phyloP scores from a whole-genome alignment of 805 yeast genomes.

The Torulaspora gathmanii region DNA sequence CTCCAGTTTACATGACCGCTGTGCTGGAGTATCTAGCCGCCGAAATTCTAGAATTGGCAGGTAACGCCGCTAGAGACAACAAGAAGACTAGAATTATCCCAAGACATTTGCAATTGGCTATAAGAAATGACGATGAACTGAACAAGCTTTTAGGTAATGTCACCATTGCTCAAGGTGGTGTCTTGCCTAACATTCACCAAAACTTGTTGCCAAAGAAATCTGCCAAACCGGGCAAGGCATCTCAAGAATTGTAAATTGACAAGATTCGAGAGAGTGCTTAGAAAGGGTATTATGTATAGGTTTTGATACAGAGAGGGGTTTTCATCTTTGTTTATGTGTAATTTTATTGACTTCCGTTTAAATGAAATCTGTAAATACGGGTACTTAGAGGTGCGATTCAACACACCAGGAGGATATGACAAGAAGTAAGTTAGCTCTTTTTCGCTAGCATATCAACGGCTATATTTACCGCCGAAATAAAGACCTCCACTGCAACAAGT shows the following conservation, averaged over 20 bases:
- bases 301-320: slow-evolving; percentile 4
- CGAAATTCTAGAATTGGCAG: slow-evolving; percentile 92
- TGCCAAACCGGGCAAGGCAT: slow-evolving; percentile 50
- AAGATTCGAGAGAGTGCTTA: slow-evolving; percentile 1
- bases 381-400: not conserved
- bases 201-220: slow-evolving; percentile 75
- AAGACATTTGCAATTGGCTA: slow-evolving; percentile 94
- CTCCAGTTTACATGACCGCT: slow-evolving; percentile 93
- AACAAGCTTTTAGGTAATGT: slow-evolving; percentile 86
- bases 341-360: slow-evolving; percentile 7
- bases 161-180: slow-evolving; percentile 97
- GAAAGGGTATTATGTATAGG: slow-evolving; percentile 8
- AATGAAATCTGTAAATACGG: not conserved
- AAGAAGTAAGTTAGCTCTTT: slow-evolving; percentile 1
- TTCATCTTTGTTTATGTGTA: slow-evolving; percentile 1
- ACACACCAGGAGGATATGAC: not conserved
- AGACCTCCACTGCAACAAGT: slow-evolving; percentile 84
- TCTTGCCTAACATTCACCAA: slow-evolving; percentile 89
- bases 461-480: slow-evolving; percentile 81
- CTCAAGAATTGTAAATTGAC: slow-evolving; percentile 49
- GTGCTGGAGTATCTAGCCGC: slow-evolving; percentile 93
- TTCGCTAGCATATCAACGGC: slow-evolving; percentile 51
- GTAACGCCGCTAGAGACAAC: slow-evolving; percentile 97
- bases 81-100: slow-evolving; percentile 97
- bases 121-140: slow-evolving; percentile 95